These are phyloP conservation scores for Solanum ahanhuiri DNA, from an alignment of 257 asterid species.

Conservation along the genomic window DNA sequence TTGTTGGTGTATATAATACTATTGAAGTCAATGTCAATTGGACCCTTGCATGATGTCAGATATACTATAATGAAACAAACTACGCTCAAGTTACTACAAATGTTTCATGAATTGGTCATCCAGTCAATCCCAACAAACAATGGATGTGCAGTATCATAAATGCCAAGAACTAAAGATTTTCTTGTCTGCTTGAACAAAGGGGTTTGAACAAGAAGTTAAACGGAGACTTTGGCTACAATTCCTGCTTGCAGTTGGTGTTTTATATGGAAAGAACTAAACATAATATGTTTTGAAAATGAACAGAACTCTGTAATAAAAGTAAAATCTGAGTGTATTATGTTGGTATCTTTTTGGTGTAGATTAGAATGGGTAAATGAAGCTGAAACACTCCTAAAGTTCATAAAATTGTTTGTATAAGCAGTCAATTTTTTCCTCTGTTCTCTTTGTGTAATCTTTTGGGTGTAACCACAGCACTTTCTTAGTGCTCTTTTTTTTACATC, in stretches of 20 bases:
- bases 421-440: background rate
- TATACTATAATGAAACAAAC: background rate
- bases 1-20: background rate
- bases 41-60: background rate
- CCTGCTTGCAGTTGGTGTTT: background rate
- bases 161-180: background rate
- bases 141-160: background rate
- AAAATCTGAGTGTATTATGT: background rate
- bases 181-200: background rate
- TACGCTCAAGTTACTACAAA: background rate
- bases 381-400: background rate
- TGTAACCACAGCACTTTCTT: background rate
- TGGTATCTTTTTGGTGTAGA: background rate
- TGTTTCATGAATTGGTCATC: background rate
- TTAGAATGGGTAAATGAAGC: background rate
- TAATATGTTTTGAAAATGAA: background rate
- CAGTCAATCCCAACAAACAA: background rate
- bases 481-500: background rate
- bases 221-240: background rate
- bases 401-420: background rate
- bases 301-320: background rate
- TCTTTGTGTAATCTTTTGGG: background rate
- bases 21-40: background rate
- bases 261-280: background rate
- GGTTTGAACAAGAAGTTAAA: background rate